phyloP scores from a whole-genome alignment of 1,139 yeast species.

The Taiozyma sp. region DNA sequence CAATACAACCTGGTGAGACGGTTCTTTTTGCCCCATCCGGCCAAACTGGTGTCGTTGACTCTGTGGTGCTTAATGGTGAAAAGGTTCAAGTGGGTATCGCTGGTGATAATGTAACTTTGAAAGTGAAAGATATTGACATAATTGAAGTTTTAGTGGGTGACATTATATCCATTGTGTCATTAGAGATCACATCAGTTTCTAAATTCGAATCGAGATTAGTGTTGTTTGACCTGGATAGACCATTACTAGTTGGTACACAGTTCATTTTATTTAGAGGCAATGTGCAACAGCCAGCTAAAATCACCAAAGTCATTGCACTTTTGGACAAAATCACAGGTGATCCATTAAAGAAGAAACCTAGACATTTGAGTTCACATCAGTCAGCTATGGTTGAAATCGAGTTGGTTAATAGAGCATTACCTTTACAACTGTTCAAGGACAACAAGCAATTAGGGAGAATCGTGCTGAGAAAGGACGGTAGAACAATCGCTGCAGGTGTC shows the following conservation, averaged over 20 bases:
- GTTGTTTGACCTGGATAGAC: constrained; percentile 66
- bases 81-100: constrained; percentile 44
- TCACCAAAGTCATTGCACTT: constrained; percentile 50
- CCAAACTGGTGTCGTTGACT: constrained; percentile 39
- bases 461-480: constrained; percentile 80
- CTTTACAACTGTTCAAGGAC: constrained; percentile 54
- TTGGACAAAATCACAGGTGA: constrained; percentile 40
- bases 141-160: constrained; percentile 72
- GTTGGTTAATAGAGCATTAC: constrained; percentile 49
- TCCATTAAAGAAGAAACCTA: constrained; percentile 46
- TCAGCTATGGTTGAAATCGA: constrained; percentile 68
- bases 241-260: constrained; percentile 79
- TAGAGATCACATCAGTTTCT: constrained; percentile 42
- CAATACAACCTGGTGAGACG: constrained; percentile 71
- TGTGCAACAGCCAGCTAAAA: constrained; percentile 67
- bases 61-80: constrained; percentile 30
- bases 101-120: constrained; percentile 66
- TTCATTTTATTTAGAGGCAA: constrained; percentile 80
- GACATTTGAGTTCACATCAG: constrained; percentile 70
- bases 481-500: constrained; percentile 84
- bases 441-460: constrained; percentile 71
- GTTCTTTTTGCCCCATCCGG: constrained; percentile 54
- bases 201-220: constrained; percentile 52
- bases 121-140: constrained; percentile 42
- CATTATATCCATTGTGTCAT: constrained; percentile 48